Evolutionary conservation across 805 yeast genomes (phyloP).

Genomic region (Myxozyma udenii): DNA sequence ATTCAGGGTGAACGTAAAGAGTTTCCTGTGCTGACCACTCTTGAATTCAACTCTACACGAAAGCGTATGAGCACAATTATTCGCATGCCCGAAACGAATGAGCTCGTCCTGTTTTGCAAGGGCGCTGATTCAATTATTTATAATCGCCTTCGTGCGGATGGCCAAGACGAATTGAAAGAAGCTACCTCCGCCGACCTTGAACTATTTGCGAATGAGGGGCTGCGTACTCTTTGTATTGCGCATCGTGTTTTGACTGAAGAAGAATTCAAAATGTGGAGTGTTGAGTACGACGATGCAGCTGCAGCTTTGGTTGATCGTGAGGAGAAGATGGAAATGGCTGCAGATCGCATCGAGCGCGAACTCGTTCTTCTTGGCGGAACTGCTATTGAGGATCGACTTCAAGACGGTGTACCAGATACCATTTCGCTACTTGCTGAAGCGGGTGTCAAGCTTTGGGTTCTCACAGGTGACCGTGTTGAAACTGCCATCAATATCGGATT

Average conservation of each 20-base stretch:
- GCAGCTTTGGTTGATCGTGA: slow-evolving; percentile 59
- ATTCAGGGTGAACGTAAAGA: slow-evolving; percentile 47
- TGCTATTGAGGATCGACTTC: slow-evolving; percentile 76
- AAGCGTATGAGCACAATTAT: slow-evolving; percentile 76
- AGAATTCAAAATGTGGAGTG: slow-evolving; percentile 54
- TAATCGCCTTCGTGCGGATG: slow-evolving; percentile 43
- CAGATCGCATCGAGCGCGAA: slow-evolving; percentile 58
- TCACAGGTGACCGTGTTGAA: slow-evolving; percentile 79
- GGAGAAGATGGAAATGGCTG: slow-evolving; percentile 50
- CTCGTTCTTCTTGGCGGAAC: slow-evolving; percentile 69
- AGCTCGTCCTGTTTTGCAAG: slow-evolving; percentile 53
- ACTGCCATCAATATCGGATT: slow-evolving; percentile 83
- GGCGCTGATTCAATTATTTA: slow-evolving; percentile 78
- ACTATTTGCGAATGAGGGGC: slow-evolving; percentile 71
- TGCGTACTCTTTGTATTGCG: slow-evolving; percentile 72
- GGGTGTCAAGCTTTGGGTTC: slow-evolving; percentile 78
- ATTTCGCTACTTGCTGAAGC: slow-evolving; percentile 64
- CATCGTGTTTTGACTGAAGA: slow-evolving; percentile 48
- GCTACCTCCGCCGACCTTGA: slow-evolving; percentile 64
- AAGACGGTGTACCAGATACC: slow-evolving; percentile 73
- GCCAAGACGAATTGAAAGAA: slow-evolving; percentile 47
- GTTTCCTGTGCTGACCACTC: slow-evolving; percentile 52
- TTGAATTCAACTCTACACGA: slow-evolving; percentile 68
- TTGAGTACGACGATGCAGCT: slow-evolving; percentile 56
- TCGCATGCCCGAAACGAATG: slow-evolving; percentile 43